These are phyloP conservation scores for Apiospora arundinis DNA, from an alignment of 2,329 filamentous ascomycete species.

Conservation along the genomic window DNA sequence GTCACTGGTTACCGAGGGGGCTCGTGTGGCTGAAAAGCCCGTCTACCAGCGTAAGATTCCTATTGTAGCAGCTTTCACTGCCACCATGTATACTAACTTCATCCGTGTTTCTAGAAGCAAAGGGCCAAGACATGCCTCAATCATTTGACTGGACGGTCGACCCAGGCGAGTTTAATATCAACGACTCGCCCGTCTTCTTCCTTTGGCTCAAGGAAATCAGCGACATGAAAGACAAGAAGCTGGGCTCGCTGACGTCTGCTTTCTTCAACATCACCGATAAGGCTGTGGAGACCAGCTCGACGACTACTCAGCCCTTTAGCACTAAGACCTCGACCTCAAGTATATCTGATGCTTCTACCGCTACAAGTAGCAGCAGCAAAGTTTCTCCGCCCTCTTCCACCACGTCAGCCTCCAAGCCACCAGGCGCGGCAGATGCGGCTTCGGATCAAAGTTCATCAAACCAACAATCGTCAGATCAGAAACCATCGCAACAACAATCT, in stretches of 20 bases:
- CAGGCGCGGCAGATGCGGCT: not conserved
- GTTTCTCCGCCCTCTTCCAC: not conserved
- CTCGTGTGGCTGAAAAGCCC: not conserved
- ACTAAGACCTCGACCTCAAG: not conserved
- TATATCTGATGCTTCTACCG: not conserved
- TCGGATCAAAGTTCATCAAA: not conserved
- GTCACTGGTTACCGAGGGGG: not conserved
- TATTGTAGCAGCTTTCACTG: not conserved
- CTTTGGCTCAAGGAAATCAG: not conserved
- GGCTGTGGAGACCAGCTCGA: not conserved
- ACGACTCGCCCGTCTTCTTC: constrained; percentile 1
- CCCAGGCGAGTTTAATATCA: not conserved
- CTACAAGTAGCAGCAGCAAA: not conserved
- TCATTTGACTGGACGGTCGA: not conserved
- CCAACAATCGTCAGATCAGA: not conserved
- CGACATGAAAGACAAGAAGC: not conserved
- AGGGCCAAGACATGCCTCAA: not conserved
- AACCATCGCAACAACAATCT: not conserved
- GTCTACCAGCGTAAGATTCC: constrained; percentile 5
- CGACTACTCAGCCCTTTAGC: not conserved
- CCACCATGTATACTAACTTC: not conserved
- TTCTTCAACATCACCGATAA: constrained; percentile 6
- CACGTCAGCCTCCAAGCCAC: not conserved
- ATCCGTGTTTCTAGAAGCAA: not conserved
- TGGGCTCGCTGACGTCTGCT: not conserved